Conservation (phyloP, 139 green algal species). For the Volvox reticuliferus region DNA sequence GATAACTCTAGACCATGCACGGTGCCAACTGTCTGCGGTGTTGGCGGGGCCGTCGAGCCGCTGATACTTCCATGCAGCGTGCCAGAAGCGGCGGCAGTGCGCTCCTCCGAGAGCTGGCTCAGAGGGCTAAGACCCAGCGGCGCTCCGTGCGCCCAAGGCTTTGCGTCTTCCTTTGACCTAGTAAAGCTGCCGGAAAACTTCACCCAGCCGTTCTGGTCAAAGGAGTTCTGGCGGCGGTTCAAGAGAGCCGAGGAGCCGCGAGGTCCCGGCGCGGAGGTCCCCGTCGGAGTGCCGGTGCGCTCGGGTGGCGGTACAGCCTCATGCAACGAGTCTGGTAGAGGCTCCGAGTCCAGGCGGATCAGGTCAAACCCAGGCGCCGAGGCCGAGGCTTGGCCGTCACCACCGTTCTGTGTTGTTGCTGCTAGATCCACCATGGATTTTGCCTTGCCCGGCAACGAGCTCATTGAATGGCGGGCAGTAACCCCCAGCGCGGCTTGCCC, state of each 20-base stretch:
- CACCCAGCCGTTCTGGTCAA: conserved; percentile 41
- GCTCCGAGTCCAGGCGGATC: conserved; percentile 52
- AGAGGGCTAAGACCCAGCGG: conserved; percentile 8
- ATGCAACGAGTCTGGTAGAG: background rate
- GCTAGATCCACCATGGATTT: conserved; percentile 30
- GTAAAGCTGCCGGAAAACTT: conserved; percentile 43
- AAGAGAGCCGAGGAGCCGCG: background rate
- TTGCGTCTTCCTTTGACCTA: background rate
- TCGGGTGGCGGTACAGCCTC: background rate
- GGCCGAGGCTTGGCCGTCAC: background rate
- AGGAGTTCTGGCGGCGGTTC: conserved; percentile 3
- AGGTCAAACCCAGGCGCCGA: conserved; percentile 21
- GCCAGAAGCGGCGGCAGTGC: background rate
- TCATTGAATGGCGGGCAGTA: background rate
- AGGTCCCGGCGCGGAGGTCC: background rate
- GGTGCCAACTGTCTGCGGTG: background rate
- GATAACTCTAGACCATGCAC: background rate
- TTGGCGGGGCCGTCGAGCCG: background rate
- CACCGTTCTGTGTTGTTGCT: background rate
- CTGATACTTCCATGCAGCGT: background rate
- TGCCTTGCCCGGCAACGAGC: background rate
- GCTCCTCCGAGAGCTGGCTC: background rate
- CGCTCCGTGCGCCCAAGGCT: background rate
- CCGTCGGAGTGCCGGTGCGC: background rate
- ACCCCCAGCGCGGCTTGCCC: background rate